These are phyloP conservation scores for Penicillium canariense DNA, from an alignment of 495 filamentous ascomycete species.

Conservation along the genomic window DNA sequence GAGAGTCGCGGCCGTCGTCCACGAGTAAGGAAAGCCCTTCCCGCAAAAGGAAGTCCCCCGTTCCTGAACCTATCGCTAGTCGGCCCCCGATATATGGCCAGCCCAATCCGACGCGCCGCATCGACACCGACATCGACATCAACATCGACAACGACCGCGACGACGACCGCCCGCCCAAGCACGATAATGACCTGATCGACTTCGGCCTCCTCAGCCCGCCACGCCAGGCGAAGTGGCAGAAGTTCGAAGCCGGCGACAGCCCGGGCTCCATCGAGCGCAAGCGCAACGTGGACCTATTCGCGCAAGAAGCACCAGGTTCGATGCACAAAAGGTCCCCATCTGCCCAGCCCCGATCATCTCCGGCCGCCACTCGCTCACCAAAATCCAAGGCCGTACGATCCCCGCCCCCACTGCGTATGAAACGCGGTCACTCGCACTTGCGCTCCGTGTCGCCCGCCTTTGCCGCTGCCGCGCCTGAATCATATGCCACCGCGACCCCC, in stretches of 20 bases:
- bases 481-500: constrained; percentile 1
- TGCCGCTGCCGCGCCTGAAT: constrained; percentile 4
- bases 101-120: constrained; percentile 16
- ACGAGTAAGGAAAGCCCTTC: constrained; percentile 39
- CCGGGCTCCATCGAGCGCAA: constrained; percentile 41
- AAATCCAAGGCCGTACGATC: constrained; percentile 22
- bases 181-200: constrained; percentile 16
- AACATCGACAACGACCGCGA: constrained; percentile 8
- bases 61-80: constrained; percentile 34
- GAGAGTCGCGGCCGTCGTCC: constrained; percentile 20
- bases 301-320: constrained; percentile 12
- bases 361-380: constrained; percentile 17
- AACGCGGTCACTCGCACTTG: constrained; percentile 23
- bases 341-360: constrained; percentile 18
- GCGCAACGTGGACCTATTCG: constrained; percentile 6
- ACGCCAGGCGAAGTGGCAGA: constrained; percentile 35
- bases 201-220: constrained; percentile 20
- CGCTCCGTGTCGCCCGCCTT: constrained; percentile 21
- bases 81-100: constrained; percentile 12
- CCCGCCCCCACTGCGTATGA: constrained; percentile 26
- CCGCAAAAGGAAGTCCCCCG: constrained; percentile 43
- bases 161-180: constrained; percentile 10
- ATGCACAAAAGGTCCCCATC: constrained; percentile 19
- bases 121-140: constrained; percentile 12
- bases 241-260: constrained; percentile 36